Evolutionary conservation across 148 eudicot species (phyloP).

Genomic region (Chenopodium suecicum): DNA sequence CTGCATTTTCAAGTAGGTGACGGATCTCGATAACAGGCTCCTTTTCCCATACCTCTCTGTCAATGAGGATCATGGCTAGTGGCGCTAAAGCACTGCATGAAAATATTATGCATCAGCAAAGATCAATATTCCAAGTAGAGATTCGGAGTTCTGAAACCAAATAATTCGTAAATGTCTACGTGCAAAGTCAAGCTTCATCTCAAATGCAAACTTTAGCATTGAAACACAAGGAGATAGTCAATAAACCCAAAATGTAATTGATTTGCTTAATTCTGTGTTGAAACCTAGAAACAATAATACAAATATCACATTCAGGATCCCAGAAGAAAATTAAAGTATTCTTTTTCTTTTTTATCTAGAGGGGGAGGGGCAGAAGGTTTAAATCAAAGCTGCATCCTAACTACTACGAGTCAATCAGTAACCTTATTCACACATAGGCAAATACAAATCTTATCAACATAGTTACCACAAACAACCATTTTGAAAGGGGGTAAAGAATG

Average conservation of each 20-base stretch:
- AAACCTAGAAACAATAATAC: not conserved
- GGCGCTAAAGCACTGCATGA: conserved; percentile 46
- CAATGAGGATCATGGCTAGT: conserved; percentile 61
- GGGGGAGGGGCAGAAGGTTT: no score
- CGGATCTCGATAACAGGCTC: conserved; percentile 39
- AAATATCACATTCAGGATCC: not conserved
- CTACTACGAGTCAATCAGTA: no score
- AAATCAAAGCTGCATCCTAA: no score
- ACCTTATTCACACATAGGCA: no score
- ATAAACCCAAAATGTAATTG: not conserved
- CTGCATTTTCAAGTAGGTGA: conserved; percentile 36
- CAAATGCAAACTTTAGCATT: not conserved
- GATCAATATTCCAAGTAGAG: not conserved
- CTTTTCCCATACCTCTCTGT: conserved; percentile 59
- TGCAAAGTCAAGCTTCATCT: not conserved
- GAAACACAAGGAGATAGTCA: not conserved
- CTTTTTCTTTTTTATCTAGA: no score
- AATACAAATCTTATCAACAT: not conserved
- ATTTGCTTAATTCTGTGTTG: not conserved
- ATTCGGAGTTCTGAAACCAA: not conserved
- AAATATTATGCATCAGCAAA: conserved; percentile 20
- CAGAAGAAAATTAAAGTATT: not conserved
- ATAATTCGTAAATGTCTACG: not conserved
- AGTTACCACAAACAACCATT: not conserved
- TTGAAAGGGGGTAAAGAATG: not conserved